These are phyloP conservation scores for Hyaloscypha hepaticicola DNA, from an alignment of 495 filamentous ascomycete species.

Conservation along the genomic window DNA sequence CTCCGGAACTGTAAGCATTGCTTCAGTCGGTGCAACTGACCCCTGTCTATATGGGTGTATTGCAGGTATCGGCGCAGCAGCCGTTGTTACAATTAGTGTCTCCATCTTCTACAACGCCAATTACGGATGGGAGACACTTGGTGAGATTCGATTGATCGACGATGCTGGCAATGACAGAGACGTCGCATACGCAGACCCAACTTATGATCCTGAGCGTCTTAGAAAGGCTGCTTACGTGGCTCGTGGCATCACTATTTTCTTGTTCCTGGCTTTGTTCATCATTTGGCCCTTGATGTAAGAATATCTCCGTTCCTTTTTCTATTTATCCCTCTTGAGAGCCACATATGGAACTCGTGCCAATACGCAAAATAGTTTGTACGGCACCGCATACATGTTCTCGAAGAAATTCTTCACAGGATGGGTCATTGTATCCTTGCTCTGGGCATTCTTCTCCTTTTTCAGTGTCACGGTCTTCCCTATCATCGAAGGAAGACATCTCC, in stretches of 20 bases:
- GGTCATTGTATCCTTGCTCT: not conserved
- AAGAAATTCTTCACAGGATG: not conserved
- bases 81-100: slow-evolving; percentile 9
- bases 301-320: too few relatives aligned
- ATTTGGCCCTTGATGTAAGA: slow-evolving; percentile 7
- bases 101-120: slow-evolving; percentile 9
- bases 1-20: slow-evolving; percentile 46
- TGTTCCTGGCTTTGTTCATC: slow-evolving; percentile 7
- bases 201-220: slow-evolving; percentile 6
- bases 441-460: not conserved
- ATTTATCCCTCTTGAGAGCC: too few relatives aligned
- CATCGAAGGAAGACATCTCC: slow-evolving; percentile 4
- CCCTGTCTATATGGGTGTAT: slow-evolving; percentile 48
- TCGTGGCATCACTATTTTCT: slow-evolving; percentile 7
- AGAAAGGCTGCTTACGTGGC: slow-evolving; percentile 6
- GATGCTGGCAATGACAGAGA: slow-evolving; percentile 10
- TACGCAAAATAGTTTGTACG: not conserved
- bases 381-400: not conserved
- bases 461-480: slow-evolving; percentile 1
- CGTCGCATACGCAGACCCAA: slow-evolving; percentile 2
- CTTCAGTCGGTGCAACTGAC: slow-evolving; percentile 43
- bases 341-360: too few relatives aligned
- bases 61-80: slow-evolving; percentile 18
- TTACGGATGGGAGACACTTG: slow-evolving; percentile 8
- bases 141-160: not conserved